Evolutionary conservation across 352 stramenopile species (phyloP), one percentile per base, ranked within the genome.

Genomic region (Phytophthora ramorum): DNA sequence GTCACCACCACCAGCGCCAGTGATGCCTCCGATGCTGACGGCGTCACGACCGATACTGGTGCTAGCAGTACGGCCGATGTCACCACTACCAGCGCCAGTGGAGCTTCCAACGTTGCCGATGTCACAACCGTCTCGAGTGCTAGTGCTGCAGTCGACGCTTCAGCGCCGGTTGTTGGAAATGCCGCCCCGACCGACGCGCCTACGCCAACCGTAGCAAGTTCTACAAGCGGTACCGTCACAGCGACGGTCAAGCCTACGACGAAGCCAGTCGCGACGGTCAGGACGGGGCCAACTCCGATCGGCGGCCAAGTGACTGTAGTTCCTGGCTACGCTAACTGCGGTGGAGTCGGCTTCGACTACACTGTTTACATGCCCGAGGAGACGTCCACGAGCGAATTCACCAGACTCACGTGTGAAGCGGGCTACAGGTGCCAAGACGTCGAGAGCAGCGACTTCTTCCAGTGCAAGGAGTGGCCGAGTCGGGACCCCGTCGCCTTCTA

Each of bases 381-480:
- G 12, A 20, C 48, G 6, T 38, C 40, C 16, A 56, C 40, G 20
- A 60, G 22, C 45, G 37, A 16, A 1, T 53, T 35, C 32, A 64
- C 51, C 13, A 43, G 63, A 34, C 58, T 73, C 17, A 57, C 65
- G 9, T 73, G 65, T 20, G 58, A 64, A 6, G 2, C 28, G 1
- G 65, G 65, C 9, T 73, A 61, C 30, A 51, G 65, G 4, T 73
- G 65, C 58, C 58, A 65, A 40, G 30, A 60, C 7, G 40, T 58
- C 17, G 20, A 64, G 13, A 38, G 22, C 28, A 52, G 40, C 7
- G 17, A 45, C 22, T 3, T 46, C 2, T 73, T 50, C 35, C n/a
- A 32, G 3, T 73, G 65, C 65, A 56, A 60, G 9, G 65, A 57
- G 46, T 73, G 65, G 65, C 65, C 65, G 1, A 73, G 58, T 34